Evolutionary conservation across 495 filamentous ascomycete genomes (phyloP), one percentile per base, ranked within the genome.

Genomic region (Tuber umbilicatum): DNA sequence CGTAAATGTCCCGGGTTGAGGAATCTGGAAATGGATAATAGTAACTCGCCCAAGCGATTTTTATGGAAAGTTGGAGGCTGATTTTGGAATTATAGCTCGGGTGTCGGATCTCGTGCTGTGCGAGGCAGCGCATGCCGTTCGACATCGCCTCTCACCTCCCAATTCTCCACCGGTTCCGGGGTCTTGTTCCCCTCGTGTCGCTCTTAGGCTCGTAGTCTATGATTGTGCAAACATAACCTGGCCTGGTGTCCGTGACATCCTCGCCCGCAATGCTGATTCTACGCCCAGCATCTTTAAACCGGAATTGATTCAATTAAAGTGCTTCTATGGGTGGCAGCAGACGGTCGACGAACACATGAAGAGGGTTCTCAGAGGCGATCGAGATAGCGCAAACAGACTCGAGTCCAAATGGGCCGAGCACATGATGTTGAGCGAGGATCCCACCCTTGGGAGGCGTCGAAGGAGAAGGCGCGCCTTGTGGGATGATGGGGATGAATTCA

Each of bases 341-440:
- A 97, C 94, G 4, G 94, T 97, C 35, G 90, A 97, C 74, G 92
- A 97, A 81, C 94, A 97, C 83, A 94, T 88, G 69, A 92, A 93
- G 82, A 89, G 94, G 3, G 92, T 97, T 1, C 83, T 96, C 42
- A 85, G 88, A 27, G 92, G 93, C 1, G 91, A 97, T 72, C 85
- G 92, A 37, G 83, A 84, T 0, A 85, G 91, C 5, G 95, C 95
- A 2, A 84, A 85, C 45, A 85, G 91, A 19, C 85, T 99, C 35
- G 94, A 97, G 84, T 86, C 89, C 70, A 97, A 94, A 84, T 99
- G 95, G 95, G 93, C 90, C 0, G 91, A 97, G 43, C 94, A 93
- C 77, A 98, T 97, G 95, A 91, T 94, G 84, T 89, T 91, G 9
- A 91, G 87, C 37, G 92, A 97, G 79, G 96, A 97, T 81, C 92